Conservation (phyloP, 306 rosid species). For the Cucumis cinereus region DNA sequence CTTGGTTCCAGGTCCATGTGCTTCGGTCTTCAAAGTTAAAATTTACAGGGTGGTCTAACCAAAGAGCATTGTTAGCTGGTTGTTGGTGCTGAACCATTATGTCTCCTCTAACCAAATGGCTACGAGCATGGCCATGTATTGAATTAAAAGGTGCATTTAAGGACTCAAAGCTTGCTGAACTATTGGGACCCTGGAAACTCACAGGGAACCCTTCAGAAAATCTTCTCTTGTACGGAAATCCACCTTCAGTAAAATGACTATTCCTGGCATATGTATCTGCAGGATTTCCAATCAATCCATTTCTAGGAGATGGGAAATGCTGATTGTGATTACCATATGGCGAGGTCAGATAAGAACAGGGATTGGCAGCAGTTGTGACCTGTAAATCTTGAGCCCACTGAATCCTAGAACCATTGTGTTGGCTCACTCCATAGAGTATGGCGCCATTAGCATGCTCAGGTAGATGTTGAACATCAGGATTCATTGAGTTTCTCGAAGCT, state of each 20-base stretch:
- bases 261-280: conserved; percentile 50
- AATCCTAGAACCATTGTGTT: conserved; percentile 35
- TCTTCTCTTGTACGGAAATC: conserved; percentile 77
- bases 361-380: conserved; percentile 29
- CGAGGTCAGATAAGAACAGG: conserved; percentile 54
- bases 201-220: conserved; percentile 43
- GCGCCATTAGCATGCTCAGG: conserved; percentile 49
- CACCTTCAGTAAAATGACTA: conserved; percentile 36
- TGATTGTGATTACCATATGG: conserved; percentile 37
- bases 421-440: conserved; percentile 44
- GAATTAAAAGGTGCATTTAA: conserved; percentile 23
- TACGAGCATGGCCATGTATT: background rate
- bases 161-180: conserved; percentile 37
- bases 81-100: conserved; percentile 62
- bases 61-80: conserved; percentile 33
- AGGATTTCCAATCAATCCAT: conserved; percentile 13
- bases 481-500: conserved; percentile 29
- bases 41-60: conserved; percentile 62
- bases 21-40: conserved; percentile 37
- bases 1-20: conserved; percentile 9
- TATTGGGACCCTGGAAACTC: conserved; percentile 36
- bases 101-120: conserved; percentile 13
- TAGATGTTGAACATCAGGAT: conserved; percentile 36
- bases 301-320: conserved; percentile 44
- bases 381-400: conserved; percentile 48